Evolutionary conservation across 2,329 filamentous ascomycete genomes (phyloP).

Genomic region (Cryphonectria nitschkei): DNA sequence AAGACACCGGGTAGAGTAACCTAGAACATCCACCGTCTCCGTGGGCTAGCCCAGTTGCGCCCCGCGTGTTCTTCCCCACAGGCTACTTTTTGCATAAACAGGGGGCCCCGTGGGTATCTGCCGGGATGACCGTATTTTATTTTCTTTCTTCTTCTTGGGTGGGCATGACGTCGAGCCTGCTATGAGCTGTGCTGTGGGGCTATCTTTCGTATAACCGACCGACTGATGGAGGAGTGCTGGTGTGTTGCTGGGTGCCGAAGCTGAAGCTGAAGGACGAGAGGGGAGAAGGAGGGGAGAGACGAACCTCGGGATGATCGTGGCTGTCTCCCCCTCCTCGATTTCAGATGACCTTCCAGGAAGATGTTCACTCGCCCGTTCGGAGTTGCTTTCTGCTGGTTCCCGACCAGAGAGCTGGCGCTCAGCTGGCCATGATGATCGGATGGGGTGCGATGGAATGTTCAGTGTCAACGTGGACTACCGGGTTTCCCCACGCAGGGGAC

Average conservation of each 20-base stretch:
- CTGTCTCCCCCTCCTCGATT: neutral
- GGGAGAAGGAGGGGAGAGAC: too few species aligned
- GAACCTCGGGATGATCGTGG: too few species aligned
- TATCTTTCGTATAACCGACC: too few species aligned
- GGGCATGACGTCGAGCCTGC: neutral
- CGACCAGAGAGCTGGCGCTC: too few species aligned
- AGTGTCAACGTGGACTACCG: neutral
- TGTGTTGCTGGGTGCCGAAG: too few species aligned
- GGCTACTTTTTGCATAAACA: neutral
- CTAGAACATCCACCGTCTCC: neutral
- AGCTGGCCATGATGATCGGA: too few species aligned
- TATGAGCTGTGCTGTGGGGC: neutral
- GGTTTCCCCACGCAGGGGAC: neutral
- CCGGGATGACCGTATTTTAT: neutral
- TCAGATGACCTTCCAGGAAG: neutral
- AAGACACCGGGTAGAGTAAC: neutral
- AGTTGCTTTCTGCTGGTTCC: neutral
- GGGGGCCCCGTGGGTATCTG: neutral
- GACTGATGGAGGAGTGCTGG: too few species aligned
- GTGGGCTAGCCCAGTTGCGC: neutral
- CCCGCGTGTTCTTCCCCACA: conserved; percentile 1
- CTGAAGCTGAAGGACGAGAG: neutral
- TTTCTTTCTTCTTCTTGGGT: neutral
- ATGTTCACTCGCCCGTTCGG: neutral
- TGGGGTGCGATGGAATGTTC: neutral